Base-by-base conservation (phyloP, 2,329 filamentous ascomycete species). In the Claviceps humidiphila region DNA sequence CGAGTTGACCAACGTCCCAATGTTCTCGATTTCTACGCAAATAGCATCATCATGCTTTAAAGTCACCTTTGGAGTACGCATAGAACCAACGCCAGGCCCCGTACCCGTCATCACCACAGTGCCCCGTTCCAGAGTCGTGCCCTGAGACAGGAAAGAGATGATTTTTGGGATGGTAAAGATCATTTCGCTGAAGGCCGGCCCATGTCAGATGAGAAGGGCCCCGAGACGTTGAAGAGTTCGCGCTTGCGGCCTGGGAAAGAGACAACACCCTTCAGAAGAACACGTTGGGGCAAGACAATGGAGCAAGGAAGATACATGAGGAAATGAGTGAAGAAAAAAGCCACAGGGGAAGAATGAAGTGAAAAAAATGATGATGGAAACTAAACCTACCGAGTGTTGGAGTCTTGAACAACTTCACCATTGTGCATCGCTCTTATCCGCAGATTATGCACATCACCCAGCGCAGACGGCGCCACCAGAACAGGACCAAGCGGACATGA, bases 41-140 rank as follows among this genome's bases (percentile, higher is more conserved):
- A 71, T 68, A 49, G 68, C 64, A 58, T 71, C 68, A 4, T 64
- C 65, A 47, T 66, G 54, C 14, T 60, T 62, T 41, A 73, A 53
- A 6, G 63, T 64, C 22, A 71, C 60, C 49, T 70, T 70, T 0
- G 69, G 68, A 34, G 66, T 64, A 38, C 67, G 62, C 58, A 68
- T 67, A 3, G 65, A 64, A 5, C 72, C 72, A 17, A 74, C 70
- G 8, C 24, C 72, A 0, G 66, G 64, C 0, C 65, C 66, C 66
- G 80, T 84, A 54, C 80, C 80, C 5, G 79, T 84, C 59, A 82
- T 81, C 53, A 84, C 80, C 42, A 83, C 48, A 61, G 82, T 78
- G 7, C 80, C 81, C 2, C 75, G 75, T 49, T 80, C 61, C 49
- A 84, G 63, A 1, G 81, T 83, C 11, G 77, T 81, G 13, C 80